Percentiles rank a stretch among this genome's conserved stretches.
Conservation (phyloP, 805 yeast species). For the Lachancea kluyveri region DNA sequence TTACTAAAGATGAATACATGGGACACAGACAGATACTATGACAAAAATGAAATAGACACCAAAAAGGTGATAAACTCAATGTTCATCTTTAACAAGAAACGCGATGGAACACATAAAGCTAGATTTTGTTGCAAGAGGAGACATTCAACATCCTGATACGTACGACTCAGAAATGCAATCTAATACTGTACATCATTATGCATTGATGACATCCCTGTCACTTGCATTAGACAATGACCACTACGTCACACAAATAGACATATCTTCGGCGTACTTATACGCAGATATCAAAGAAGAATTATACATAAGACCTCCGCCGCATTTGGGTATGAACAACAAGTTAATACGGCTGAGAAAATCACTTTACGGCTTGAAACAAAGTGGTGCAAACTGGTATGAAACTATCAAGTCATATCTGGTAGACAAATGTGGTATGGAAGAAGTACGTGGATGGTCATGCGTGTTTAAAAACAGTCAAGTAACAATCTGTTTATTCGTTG, state of each 20-base stretch:
- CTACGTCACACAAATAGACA: slow-evolving; percentile 8
- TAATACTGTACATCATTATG: slow-evolving; percentile 11
- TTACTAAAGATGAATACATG: slow-evolving; percentile 11
- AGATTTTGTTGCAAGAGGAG: slow-evolving; percentile 13
- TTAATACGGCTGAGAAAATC: slow-evolving; percentile 8
- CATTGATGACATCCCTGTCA: slow-evolving; percentile 10
- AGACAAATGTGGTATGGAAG: slow-evolving; percentile 2
- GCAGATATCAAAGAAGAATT: slow-evolving; percentile 9
- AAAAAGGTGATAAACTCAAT: slow-evolving; percentile 8
- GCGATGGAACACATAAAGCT: slow-evolving; percentile 12
- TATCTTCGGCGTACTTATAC: slow-evolving; percentile 7
- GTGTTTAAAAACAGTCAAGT: slow-evolving; percentile 7
- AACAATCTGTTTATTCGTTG: slow-evolving; percentile 11
- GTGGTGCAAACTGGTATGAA: slow-evolving; percentile 4
- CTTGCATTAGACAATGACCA: slow-evolving; percentile 4
- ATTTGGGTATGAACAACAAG: slow-evolving; percentile 5
- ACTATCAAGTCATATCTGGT: slow-evolving; percentile 1
- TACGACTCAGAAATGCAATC: slow-evolving; percentile 7
- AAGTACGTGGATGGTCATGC: slow-evolving; percentile 11
- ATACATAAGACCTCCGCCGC: slow-evolving; percentile 7
- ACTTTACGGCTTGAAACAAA: slow-evolving; percentile 2
- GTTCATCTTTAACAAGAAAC: slow-evolving; percentile 11
- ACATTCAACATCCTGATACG: slow-evolving; percentile 10
- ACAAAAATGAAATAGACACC: slow-evolving; percentile 1
- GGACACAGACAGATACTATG: slow-evolving; percentile 1